Conservation (phyloP, 108 stramenopile species). For the Cyclotella atomus region DNA sequence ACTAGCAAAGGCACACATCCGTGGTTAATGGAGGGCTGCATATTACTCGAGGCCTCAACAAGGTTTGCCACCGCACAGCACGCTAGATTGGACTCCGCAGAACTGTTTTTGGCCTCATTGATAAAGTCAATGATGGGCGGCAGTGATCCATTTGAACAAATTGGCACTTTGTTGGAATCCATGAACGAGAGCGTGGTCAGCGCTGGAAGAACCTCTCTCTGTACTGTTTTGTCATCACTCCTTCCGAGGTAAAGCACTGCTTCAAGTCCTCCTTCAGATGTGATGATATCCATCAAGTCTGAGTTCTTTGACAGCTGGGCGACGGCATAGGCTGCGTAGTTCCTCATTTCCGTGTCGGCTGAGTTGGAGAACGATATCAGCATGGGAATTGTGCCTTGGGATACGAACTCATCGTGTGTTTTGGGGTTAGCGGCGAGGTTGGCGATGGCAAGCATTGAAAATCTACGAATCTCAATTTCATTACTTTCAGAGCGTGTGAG, state of each 20-base stretch:
- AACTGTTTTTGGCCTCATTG: slow-evolving; percentile 3
- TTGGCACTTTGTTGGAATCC: slow-evolving; percentile 77
- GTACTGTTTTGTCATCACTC: slow-evolving; percentile 75
- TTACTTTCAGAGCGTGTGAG: slow-evolving; percentile 76
- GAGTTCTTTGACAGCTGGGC: slow-evolving; percentile 80
- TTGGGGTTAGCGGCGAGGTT: slow-evolving; percentile 74
- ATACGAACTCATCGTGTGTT: slow-evolving; percentile 75
- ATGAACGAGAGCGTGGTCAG: slow-evolving; percentile 78
- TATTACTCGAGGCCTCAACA: slow-evolving; percentile 73
- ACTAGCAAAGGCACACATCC: slow-evolving; percentile 71
- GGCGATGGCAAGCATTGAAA: slow-evolving; percentile 74
- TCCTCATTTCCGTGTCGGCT: slow-evolving; percentile 70
- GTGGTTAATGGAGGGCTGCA: slow-evolving; percentile 63
- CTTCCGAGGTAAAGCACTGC: slow-evolving; percentile 83
- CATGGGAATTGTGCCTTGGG: slow-evolving; percentile 77
- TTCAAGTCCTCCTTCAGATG: slow-evolving; percentile 83
- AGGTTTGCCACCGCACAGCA: slow-evolving; percentile 88
- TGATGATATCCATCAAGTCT: slow-evolving; percentile 73
- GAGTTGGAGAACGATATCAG: slow-evolving; percentile 81
- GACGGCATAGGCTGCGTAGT: slow-evolving; percentile 84
- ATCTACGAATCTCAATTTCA: slow-evolving; percentile 80
- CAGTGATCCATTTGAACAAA: slow-evolving; percentile 75
- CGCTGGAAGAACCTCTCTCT: slow-evolving; percentile 78
- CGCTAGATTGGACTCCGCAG: slow-evolving; percentile 58
- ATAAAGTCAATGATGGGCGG: slow-evolving; percentile 62